Conservation (phyloP, 345 rosid species). For the Erodium maritimum region DNA sequence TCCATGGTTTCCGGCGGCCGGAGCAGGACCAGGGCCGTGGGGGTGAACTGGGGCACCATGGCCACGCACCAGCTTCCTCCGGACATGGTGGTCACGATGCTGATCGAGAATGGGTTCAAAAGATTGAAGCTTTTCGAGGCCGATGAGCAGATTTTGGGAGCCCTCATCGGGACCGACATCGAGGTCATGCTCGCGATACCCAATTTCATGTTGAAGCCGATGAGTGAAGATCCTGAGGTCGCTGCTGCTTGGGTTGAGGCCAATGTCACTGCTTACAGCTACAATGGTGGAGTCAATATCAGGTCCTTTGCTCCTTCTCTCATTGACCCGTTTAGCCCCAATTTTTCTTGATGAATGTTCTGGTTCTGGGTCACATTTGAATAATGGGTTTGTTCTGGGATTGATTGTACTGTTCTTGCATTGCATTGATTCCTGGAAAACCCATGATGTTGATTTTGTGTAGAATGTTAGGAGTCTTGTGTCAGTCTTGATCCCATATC, state of each 20-base stretch:
- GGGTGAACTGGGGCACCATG: constrained; percentile 81
- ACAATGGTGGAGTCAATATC: constrained; percentile 51
- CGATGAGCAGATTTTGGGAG: constrained; percentile 41
- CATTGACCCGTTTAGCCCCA: neutral
- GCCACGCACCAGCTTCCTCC: constrained; percentile 57
- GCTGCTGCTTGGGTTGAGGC: constrained; percentile 66
- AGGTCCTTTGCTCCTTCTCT: constrained; percentile 21
- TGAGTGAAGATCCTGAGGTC: constrained; percentile 34
- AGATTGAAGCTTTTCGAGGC: constrained; percentile 80
- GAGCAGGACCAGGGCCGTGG: constrained; percentile 16
- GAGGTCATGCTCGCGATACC: constrained; percentile 87
- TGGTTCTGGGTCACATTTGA: constrained; percentile 2
- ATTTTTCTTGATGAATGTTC: neutral
- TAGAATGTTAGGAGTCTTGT: neutral
- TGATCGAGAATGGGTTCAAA: constrained; percentile 42
- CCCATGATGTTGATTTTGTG: no score
- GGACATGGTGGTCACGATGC: constrained; percentile 48
- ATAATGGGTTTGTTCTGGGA: neutral
- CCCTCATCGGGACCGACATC: constrained; percentile 46
- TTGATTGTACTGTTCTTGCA: neutral
- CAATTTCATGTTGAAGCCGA: constrained; percentile 42
- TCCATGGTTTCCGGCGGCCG: neutral
- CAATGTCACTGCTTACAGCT: constrained; percentile 51
- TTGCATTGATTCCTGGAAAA: no score
- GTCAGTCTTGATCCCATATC: no score